Conservation (phyloP, 768 basidiomycete genomes). For the Pholiota conissans region DNA sequence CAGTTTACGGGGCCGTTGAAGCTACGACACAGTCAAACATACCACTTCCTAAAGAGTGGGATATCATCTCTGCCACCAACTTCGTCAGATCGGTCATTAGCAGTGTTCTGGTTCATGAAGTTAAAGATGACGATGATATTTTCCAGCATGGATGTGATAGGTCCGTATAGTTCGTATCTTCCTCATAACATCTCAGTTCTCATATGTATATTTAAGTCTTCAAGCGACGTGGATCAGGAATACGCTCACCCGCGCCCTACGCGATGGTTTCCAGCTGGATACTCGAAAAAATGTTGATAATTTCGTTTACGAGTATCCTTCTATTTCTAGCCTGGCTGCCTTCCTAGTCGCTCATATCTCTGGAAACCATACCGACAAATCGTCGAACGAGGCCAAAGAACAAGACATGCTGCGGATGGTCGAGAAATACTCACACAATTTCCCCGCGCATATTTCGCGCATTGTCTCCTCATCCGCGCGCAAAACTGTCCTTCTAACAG, state of each 20-base stretch:
- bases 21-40: conserved; percentile 17
- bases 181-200: no score
- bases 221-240: conserved; percentile 14
- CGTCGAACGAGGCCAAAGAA: not conserved
- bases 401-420: conserved; percentile 5
- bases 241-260: conserved; percentile 1
- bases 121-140: conserved; percentile 6
- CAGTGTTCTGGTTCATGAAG: conserved; percentile 2
- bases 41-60: conserved; percentile 6
- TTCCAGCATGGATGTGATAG: conserved; percentile 11
- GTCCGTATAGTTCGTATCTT: no score
- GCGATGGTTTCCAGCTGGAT: conserved; percentile 1
- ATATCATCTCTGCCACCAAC: not conserved
- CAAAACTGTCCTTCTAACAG: conserved; percentile 8
- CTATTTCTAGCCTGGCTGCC: not conserved
- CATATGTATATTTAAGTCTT: not conserved
- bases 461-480: not conserved
- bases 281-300: conserved; percentile 2
- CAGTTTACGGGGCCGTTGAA: conserved; percentile 4
- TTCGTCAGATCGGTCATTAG: conserved; percentile 8
- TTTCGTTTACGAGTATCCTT: conserved; percentile 10
- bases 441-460: not conserved
- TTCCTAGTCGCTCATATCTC: not conserved
- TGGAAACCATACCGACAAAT: not conserved
- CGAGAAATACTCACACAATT: not conserved